Percentiles rank a stretch among this genome's conserved stretches.
Evolutionary conservation across 441 rosid genomes (phyloP).

Genomic region (Arabidopsis hybrid): DNA sequence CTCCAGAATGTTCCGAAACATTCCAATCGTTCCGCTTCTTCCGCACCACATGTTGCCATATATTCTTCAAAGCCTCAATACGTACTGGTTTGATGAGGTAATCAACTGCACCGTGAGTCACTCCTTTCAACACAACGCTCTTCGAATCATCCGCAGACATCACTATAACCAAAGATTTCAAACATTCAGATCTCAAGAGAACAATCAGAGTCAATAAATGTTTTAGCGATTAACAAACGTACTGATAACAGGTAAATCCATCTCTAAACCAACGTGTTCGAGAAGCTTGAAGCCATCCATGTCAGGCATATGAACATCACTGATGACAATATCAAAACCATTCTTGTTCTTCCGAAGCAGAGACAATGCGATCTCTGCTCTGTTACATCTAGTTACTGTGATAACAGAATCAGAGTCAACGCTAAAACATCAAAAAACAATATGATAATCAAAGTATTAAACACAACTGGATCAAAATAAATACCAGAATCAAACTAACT

Average conservation of each 20-base stretch:
- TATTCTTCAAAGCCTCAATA: conserved; percentile 83
- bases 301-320: conserved; percentile 98
- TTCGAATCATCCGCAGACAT: conserved; percentile 96
- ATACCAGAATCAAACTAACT: conserved; percentile 25
- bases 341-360: conserved; percentile 69
- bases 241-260: conserved; percentile 98
- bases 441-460: neutral
- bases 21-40: conserved; percentile 76
- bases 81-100: conserved; percentile 89
- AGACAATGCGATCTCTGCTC: conserved; percentile 81
- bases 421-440: conserved; percentile 3
- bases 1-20: conserved; percentile 84
- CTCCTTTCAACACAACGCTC: conserved; percentile 87
- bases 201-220: neutral
- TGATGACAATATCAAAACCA: conserved; percentile 83
- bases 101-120: conserved; percentile 95
- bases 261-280: conserved; percentile 77
- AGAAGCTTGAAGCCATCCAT: conserved; percentile 97
- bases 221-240: conserved; percentile 37
- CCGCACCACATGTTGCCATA: conserved; percentile 96
- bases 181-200: conserved; percentile 8
- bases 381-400: conserved; percentile 84
- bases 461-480: neutral
- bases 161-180: conserved; percentile 56
- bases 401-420: conserved; percentile 26